Evolutionary conservation across 768 basidiomycete species (phyloP), one percentile per base, ranked within the genome.

Genomic region (Fistulinella prunicolor): DNA sequence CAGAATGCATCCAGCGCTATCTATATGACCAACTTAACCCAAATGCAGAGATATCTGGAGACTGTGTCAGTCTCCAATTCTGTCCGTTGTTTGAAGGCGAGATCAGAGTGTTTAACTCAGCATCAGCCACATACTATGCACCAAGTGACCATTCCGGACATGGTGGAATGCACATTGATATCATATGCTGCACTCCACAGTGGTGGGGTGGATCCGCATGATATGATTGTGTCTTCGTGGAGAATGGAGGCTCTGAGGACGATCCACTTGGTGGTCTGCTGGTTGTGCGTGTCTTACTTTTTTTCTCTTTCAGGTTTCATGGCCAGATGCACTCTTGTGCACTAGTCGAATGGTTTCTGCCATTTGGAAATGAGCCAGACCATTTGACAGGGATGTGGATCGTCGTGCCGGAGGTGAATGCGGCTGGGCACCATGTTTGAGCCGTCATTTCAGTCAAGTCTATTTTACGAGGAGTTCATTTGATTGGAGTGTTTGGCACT

Each of bases 311-410:
- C n/a, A n/a, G n/a, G n/a, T 28, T 28, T 10, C 10, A 28, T n/a
- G n/a, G n/a, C n/a, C 51, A 28, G 22, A 12, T 16, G 4, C 58
- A 62, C 30, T 55, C 61, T 1, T 70, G 68, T 51, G 66, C 65
- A 1, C 49, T 69, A 3, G 60, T 71, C 0, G 45, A 67, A 4
- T 65, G 63, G 62, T 69, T 65, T 46, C 45, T 50, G 4, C 45
- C 42, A 0, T 26, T 52, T 14, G 56, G 52, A n/a, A 39, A 53
- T 3, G n/a, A 38, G 9, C 67, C 68, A 1, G 59, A 67, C 54
- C n/a, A 21, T 1, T 51, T 59, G 42, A 35, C 47, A 21, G 22
- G 40, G 42, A 37, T 58, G 63, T 21, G 54, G 43, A 41, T 32
- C 24, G 49, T 28, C 10, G 26, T 5, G 6, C 26, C 26, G 5